Percentiles rank a stretch among this genome's conserved stretches.
These are phyloP conservation scores for Carex scoparia DNA, from an alignment of 176 grass and related monocot genomes.

Conservation along the genomic window DNA sequence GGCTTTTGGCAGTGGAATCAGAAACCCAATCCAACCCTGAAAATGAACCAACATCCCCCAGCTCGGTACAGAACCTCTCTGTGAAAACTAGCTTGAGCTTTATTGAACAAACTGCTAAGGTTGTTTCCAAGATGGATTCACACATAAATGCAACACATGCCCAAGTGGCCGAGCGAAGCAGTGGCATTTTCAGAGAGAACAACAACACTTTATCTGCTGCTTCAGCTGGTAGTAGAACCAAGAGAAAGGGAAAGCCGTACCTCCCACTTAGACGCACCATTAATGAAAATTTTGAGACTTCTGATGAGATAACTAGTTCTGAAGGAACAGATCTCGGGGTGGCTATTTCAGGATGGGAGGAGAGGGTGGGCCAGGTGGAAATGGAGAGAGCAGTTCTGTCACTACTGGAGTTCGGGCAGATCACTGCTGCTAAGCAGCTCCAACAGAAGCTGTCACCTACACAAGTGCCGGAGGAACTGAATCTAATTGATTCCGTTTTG, in stretches of 20 bases:
- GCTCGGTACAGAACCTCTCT: constrained; percentile 52
- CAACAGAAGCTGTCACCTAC: constrained; percentile 88
- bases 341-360: constrained; percentile 81
- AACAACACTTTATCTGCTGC: constrained; percentile 35
- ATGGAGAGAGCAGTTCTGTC: constrained; percentile 96
- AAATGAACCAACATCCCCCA: constrained; percentile 41
- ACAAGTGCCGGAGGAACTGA: constrained; percentile 75
- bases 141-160: constrained; percentile 60
- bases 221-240: constrained; percentile 53
- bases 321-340: constrained; percentile 65
- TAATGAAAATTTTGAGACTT: constrained; percentile 48
- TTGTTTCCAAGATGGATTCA: constrained; percentile 87
- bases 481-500: constrained; percentile 76
- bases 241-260: constrained; percentile 64
- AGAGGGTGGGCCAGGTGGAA: constrained; percentile 79
- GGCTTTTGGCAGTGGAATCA: constrained; percentile 93
- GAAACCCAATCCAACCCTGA: constrained; percentile 68
- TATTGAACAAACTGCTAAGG: constrained; percentile 89
- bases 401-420: constrained; percentile 95
- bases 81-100: constrained; percentile 51
- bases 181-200: constrained; percentile 39
- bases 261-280: constrained; percentile 40
- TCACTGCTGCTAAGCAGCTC: constrained; percentile 91
- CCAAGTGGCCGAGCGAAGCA: constrained; percentile 55
- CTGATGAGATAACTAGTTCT: constrained; percentile 45